Percentiles rank a stretch among this genome's conserved stretches.
Conservation (phyloP, 768 basidiomycete genomes). For the Lactarius hengduanensis region DNA sequence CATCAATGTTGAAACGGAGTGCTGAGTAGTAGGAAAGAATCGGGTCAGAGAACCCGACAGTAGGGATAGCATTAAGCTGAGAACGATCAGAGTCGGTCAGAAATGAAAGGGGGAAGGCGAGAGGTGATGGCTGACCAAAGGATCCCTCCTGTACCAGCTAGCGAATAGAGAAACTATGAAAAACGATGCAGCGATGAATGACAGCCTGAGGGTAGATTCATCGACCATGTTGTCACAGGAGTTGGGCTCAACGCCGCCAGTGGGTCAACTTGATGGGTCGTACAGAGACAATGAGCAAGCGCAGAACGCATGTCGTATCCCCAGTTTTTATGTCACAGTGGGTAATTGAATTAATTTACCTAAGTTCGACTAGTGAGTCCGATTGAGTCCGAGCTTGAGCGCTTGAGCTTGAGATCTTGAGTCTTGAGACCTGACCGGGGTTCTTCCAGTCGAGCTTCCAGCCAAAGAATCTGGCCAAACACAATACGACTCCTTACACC, state of each 20-base stretch:
- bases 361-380: no score
- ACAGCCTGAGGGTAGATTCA: neutral
- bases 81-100: neutral
- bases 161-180: neutral
- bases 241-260: neutral
- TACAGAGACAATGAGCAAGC: neutral
- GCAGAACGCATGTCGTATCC: no score
- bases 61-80: neutral
- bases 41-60: neutral
- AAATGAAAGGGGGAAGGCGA: neutral
- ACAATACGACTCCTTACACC: no score
- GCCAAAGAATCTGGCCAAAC: no score
- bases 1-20: neutral
- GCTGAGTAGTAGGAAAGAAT: neutral
- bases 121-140: neutral
- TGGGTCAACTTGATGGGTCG: neutral
- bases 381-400: no score
- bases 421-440: no score
- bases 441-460: no score
- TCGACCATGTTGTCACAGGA: slow-evolving; percentile 4
- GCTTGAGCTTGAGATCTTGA: no score
- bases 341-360: no score
- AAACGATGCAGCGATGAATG: neutral
- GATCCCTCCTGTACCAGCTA: neutral
- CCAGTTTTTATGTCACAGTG: no score